Evolutionary conservation across 306 rosid genomes (phyloP).

Genomic region (Vachellia pachyceras): DNA sequence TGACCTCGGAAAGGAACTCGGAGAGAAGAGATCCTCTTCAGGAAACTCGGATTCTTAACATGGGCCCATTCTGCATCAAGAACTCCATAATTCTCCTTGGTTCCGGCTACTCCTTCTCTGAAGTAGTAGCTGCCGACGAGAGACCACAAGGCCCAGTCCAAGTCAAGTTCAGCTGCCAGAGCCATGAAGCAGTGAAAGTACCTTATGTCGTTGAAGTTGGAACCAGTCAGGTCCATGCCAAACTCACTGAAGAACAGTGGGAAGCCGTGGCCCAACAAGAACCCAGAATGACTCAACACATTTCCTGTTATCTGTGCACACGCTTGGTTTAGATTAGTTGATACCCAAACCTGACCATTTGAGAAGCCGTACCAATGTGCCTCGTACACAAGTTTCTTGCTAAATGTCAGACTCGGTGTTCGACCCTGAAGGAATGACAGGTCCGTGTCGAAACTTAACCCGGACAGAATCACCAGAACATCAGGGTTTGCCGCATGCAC

Average conservation of each 20-base stretch:
- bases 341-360: slow-evolving; percentile 66
- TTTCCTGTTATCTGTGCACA: slow-evolving; percentile 62
- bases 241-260: slow-evolving; percentile 86
- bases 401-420: slow-evolving; percentile 57
- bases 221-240: slow-evolving; percentile 77
- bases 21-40: slow-evolving; percentile 58
- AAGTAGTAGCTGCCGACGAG: slow-evolving; percentile 86
- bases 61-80: slow-evolving; percentile 62
- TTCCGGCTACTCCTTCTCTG: slow-evolving; percentile 70
- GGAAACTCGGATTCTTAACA: slow-evolving; percentile 52
- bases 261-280: slow-evolving; percentile 63
- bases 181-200: slow-evolving; percentile 71
- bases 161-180: slow-evolving; percentile 71
- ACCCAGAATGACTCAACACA: slow-evolving; percentile 58
- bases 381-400: slow-evolving; percentile 71
- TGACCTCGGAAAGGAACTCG: slow-evolving; percentile 84
- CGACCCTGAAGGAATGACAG: slow-evolving; percentile 58
- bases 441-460: slow-evolving; percentile 68
- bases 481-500: slow-evolving; percentile 79
- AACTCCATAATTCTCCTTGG: slow-evolving; percentile 70
- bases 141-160: slow-evolving; percentile 88
- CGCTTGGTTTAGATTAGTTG: slow-evolving; percentile 77
- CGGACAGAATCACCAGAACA: slow-evolving; percentile 78
- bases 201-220: slow-evolving; percentile 74
- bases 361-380: slow-evolving; percentile 81